Base-by-base conservation (phyloP, 768 basidiomycete species). In the Lactarius sp. region DNA sequence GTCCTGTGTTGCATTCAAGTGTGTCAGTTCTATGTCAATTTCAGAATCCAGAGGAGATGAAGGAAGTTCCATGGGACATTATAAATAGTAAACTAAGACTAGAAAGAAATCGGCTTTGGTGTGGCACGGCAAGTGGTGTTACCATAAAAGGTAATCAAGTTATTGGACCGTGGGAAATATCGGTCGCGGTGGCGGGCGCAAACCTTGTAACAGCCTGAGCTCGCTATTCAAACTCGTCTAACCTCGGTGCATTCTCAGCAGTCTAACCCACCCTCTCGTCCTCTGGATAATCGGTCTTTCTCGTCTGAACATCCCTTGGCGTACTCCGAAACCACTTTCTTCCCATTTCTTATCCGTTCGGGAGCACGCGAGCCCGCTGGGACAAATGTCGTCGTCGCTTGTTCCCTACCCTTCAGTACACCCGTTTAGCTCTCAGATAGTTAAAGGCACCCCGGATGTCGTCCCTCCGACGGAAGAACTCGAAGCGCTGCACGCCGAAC, bases 381-480 rank as follows among this genome's bases (percentile, higher is more conserved):
- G 49, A 52, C 44, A 66, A 73, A 90, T 89, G 88, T 80, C 86
- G 73, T 82, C 85, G 61, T 84, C 77, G 73, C 77, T 88, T 60
- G 72, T 76, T 60, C 75, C 75, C 54, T 90, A 79, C 74, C 67
- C 77, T 61, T 71, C 74, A 44, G 81, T 81, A 52, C 72, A 79
- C n/a, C 69, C 74, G 65, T 77, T 85, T 62, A 82, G 80, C 65
- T 87, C 88, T 46, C 71, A 79, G 62, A 75, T 92, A 60, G 76
- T 90, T 71, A 86, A 83, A 77, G 83, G 77, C 67, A 80, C 80
- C 1, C 78, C 87, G 61, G 87, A 90, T 61, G 62, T 79, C 13
- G 79, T 93, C 16, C 91, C 91, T 8, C 79, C 85, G 22, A 82
- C 83, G 18, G 85, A 88, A 57, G 91, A 92, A 46, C 83, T 92